Base-by-base conservation (phyloP, 345 rosid species). In the Arabidopsis suecica region DNA sequence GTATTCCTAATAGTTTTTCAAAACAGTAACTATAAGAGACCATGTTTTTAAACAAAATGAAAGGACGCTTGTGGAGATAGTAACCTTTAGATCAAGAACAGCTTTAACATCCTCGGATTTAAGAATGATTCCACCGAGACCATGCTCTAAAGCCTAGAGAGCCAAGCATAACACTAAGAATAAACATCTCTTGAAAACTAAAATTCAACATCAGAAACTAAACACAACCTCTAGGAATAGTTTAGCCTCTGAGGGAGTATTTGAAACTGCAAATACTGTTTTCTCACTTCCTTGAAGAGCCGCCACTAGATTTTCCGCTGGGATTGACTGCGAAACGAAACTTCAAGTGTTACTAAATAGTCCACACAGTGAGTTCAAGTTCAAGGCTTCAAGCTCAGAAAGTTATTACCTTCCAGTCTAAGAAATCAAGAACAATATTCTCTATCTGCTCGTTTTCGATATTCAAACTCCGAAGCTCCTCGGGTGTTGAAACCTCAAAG, bases 231-330 rank as follows among this genome's bases (percentile, higher is more conserved):
- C 94, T 3, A 89, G 91, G 69, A 83, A 93, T 22, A 84, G 63
- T 71, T 82, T 86, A 34, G 96, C 98, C 73, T 91, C 90, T 0
- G 85, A 82, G 30, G 85, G 81, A 61, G 80, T 83, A 68, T 69
- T 88, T 32, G 94, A 88, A 75, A 93, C 48, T 18, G 96, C 88
- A 75, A 93, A 84, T 75, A 91, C 94, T 0, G 86, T 88, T 61
- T 84, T 91, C 71, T 20, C 76, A 77, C 94, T 88, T 71, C 91
- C 93, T 82, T 89, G 97, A 45, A 89, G 89, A 68, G 86, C 80
- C 45, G 96, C 97, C 71, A 91, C 91, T 28, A 93, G 82, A 79
- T 93, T 89, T 79, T 91, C 96, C 7, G 98, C 98, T 3, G 93
- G 91, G 76, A 93, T 89, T 42, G 89, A 82, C 98, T 93, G 56